Evolutionary conservation across 2,329 filamentous ascomycete genomes (phyloP).

Genomic region (Capronia coronata): DNA sequence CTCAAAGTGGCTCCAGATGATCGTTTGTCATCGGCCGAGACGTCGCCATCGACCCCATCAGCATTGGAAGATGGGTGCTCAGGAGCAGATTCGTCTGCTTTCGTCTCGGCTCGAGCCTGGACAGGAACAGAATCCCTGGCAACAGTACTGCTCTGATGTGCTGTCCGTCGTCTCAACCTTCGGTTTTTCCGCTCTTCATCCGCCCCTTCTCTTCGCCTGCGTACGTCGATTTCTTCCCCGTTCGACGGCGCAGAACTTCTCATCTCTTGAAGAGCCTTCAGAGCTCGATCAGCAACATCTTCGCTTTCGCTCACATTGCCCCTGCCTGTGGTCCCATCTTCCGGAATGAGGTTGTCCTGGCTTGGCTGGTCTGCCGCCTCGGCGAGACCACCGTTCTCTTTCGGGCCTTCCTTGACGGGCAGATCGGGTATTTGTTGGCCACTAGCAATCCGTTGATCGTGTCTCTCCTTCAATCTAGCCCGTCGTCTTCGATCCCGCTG

Average conservation of each 20-base stretch:
- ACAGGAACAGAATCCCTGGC: conserved; percentile 26
- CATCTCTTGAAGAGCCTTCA: conserved; percentile 75
- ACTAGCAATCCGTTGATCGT: conserved; percentile 82
- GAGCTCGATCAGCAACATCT: conserved; percentile 79
- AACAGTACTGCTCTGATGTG: conserved; percentile 35
- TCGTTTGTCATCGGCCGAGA: conserved; percentile 14
- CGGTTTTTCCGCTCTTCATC: conserved; percentile 69
- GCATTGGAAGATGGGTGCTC: conserved; percentile 5
- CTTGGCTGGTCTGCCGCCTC: conserved; percentile 27
- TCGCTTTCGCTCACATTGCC: conserved; percentile 48
- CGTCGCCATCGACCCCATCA: conserved; percentile 14
- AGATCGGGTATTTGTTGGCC: conserved; percentile 80
- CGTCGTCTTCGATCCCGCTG: conserved; percentile 81
- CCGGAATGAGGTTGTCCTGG: conserved; percentile 21
- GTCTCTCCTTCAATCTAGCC: conserved; percentile 80
- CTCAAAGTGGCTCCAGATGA: conserved; percentile 22
- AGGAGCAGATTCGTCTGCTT: conserved; percentile 4
- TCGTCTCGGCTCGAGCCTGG: conserved; percentile 18
- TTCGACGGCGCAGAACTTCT: conserved; percentile 49
- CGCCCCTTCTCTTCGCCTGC: conserved; percentile 65
- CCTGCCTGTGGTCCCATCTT: conserved; percentile 28
- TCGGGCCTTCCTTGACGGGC: conserved; percentile 49
- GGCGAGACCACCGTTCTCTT: conserved; percentile 41
- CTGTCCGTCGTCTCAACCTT: conserved; percentile 60
- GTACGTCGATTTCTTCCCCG: conserved; percentile 49